Percentiles rank a stretch among this genome's conserved stretches.
These are phyloP conservation scores for Allium cepa DNA, from an alignment of 106 monocot genomes.

Conservation along the genomic window DNA sequence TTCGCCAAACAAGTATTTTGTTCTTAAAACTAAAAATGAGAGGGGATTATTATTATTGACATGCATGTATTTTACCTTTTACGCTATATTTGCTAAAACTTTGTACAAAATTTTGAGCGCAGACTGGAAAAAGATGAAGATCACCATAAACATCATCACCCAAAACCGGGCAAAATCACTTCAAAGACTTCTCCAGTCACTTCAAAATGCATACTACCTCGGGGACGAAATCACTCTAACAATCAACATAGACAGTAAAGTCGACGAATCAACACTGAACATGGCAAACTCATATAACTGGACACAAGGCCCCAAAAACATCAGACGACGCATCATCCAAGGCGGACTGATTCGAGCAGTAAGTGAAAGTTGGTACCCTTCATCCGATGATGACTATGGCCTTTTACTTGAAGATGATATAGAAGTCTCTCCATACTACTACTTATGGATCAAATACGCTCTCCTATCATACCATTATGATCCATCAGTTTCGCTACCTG, in stretches of 20 bases:
- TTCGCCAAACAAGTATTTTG: too few species aligned
- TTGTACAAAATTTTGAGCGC: slow-evolving; percentile 5
- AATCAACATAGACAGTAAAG: slow-evolving; percentile 89
- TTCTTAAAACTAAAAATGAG: too few species aligned
- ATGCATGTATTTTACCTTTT: too few species aligned
- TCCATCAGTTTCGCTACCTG: slow-evolving; percentile 65
- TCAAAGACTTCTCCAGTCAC: slow-evolving; percentile 45
- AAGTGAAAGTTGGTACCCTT: slow-evolving; percentile 89
- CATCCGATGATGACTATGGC: slow-evolving; percentile 71
- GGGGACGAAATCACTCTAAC: slow-evolving; percentile 63
- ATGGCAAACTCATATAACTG: slow-evolving; percentile 50
- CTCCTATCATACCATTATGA: slow-evolving; percentile 78
- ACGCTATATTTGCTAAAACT: too few species aligned
- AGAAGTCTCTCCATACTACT: slow-evolving; percentile 90
- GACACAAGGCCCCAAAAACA: slow-evolving; percentile 59
- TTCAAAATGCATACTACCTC: slow-evolving; percentile 56
- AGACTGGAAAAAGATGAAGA: slow-evolving; percentile 79
- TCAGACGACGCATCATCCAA: slow-evolving; percentile 62
- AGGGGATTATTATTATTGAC: too few species aligned
- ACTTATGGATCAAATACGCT: slow-evolving; percentile 88
- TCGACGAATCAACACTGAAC: slow-evolving; percentile 60
- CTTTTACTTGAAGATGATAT: slow-evolving; percentile 85
- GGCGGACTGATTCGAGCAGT: slow-evolving; percentile 85
- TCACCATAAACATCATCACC: slow-evolving; percentile 76
- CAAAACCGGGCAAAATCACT: slow-evolving; percentile 64